These are phyloP conservation scores for Panaeolus papilionaceus DNA, from an alignment of 768 basidiomycete genomes.

Conservation along the genomic window DNA sequence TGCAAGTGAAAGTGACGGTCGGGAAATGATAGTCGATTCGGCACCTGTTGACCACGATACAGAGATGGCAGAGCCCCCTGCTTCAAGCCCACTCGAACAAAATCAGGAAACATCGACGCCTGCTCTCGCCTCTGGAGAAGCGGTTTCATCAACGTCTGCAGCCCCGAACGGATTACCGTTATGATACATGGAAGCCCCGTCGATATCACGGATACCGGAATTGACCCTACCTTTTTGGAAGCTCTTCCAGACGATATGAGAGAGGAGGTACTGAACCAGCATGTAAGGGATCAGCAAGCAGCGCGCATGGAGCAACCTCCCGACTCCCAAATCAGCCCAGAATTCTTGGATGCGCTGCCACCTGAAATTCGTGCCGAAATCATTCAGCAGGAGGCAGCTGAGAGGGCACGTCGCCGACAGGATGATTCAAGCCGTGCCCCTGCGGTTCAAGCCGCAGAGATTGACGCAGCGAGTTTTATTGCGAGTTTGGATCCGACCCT, in stretches of 20 bases:
- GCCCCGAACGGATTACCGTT: constrained; percentile 75
- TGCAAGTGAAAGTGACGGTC: background rate
- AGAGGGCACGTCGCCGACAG: constrained; percentile 64
- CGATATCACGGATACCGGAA: constrained; percentile 98
- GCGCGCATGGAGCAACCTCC: constrained; percentile 74
- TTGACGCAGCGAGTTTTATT: constrained; percentile 91
- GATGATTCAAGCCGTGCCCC: constrained; percentile 49
- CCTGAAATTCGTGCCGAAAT: constrained; percentile 97
- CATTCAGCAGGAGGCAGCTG: constrained; percentile 91
- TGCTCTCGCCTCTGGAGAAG: constrained; percentile 21
- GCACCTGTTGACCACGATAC: constrained; percentile 44
- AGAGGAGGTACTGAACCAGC: constrained; percentile 97
- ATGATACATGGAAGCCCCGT: constrained; percentile 91
- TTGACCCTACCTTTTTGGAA: constrained; percentile 97
- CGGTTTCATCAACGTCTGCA: constrained; percentile 28
- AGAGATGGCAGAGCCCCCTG: constrained; percentile 56
- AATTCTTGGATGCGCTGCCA: constrained; percentile 96
- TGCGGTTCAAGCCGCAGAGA: constrained; percentile 67
- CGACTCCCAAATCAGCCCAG: constrained; percentile 90
- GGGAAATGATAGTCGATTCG: constrained; percentile 16
- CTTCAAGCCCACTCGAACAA: constrained; percentile 3
- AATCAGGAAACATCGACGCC: constrained; percentile 18
- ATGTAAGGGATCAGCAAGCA: constrained; percentile 89
- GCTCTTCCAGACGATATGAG: constrained; percentile 99
- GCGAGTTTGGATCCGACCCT: constrained; percentile 90